phyloP scores from a whole-genome alignment of 768 basidiomycete species.

The Solioccasus polychromus region DNA sequence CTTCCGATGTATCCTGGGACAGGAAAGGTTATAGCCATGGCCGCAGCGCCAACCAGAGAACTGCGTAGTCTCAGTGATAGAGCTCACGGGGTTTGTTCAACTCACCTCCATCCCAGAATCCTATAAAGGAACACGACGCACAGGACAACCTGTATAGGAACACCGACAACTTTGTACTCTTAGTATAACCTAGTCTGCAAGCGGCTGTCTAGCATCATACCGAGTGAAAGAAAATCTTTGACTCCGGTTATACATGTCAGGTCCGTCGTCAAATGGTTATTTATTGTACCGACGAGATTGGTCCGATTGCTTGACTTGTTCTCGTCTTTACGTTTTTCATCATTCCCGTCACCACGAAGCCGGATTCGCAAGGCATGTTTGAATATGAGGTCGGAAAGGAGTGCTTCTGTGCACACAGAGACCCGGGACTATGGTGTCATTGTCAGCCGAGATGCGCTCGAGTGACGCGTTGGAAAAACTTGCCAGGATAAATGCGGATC shows the following conservation, averaged over 20 bases:
- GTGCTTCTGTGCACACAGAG: slow-evolving; percentile 48
- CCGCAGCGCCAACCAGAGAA: slow-evolving; percentile 54
- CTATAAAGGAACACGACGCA: slow-evolving; percentile 7
- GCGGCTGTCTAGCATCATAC: not conserved
- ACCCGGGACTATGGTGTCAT: slow-evolving; percentile 34
- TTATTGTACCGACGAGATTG: slow-evolving; percentile 72
- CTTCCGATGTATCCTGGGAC: slow-evolving; percentile 56
- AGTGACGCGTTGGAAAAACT: not conserved
- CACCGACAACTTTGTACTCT: slow-evolving; percentile 20
- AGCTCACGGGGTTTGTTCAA: slow-evolving; percentile 9
- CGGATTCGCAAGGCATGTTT: slow-evolving; percentile 60
- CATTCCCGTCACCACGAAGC: slow-evolving; percentile 3
- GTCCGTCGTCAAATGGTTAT: slow-evolving; percentile 63
- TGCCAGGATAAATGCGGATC: slow-evolving; percentile 43
- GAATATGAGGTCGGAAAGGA: slow-evolving; percentile 52
- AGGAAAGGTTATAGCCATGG: slow-evolving; percentile 52
- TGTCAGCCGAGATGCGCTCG: not conserved
- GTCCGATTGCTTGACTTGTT: slow-evolving; percentile 23
- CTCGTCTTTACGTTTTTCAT: not conserved
- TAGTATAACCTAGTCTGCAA: slow-evolving; percentile 26
- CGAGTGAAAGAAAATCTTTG: slow-evolving; percentile 9
- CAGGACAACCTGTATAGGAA: slow-evolving; percentile 1
- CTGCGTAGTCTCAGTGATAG: slow-evolving; percentile 41
- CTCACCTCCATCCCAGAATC: slow-evolving; percentile 9
- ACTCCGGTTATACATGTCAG: slow-evolving; percentile 9